Conservation (phyloP, 169 alveolate species). For the Eimeria praecox region DNA sequence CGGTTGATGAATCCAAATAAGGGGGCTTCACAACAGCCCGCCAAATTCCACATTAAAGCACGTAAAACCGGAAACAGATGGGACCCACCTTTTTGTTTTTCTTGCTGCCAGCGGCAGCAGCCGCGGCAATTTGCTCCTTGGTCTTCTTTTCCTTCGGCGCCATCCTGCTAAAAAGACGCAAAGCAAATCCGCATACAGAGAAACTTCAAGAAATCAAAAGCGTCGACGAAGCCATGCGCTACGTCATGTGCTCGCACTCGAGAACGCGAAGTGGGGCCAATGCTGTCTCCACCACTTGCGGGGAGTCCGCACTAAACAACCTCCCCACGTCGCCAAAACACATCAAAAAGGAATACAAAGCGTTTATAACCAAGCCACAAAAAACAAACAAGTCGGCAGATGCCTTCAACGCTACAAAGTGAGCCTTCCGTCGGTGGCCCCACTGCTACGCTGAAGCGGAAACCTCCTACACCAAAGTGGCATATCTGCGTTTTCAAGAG, state of each 20-base stretch:
- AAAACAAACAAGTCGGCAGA: neutral
- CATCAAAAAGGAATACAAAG: neutral
- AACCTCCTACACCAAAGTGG: neutral
- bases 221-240: neutral
- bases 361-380: neutral
- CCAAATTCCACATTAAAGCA: too few relatives aligned
- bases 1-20: too few relatives aligned
- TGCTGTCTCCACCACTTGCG: neutral
- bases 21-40: too few relatives aligned
- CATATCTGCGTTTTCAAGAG: neutral
- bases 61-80: too few relatives aligned
- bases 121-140: constrained; percentile 88
- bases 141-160: constrained; percentile 87
- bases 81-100: constrained; percentile 83
- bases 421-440: neutral
- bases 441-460: neutral
- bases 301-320: neutral
- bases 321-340: neutral
- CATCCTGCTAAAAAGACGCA: constrained; percentile 64
- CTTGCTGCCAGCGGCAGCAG: constrained; percentile 88
- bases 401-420: neutral
- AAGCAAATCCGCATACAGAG: neutral
- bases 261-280: neutral
- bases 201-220: neutral
- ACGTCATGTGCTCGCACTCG: neutral